Base-by-base conservation (phyloP, 1,139 yeast species). In the Yamadazyma oceani region DNA sequence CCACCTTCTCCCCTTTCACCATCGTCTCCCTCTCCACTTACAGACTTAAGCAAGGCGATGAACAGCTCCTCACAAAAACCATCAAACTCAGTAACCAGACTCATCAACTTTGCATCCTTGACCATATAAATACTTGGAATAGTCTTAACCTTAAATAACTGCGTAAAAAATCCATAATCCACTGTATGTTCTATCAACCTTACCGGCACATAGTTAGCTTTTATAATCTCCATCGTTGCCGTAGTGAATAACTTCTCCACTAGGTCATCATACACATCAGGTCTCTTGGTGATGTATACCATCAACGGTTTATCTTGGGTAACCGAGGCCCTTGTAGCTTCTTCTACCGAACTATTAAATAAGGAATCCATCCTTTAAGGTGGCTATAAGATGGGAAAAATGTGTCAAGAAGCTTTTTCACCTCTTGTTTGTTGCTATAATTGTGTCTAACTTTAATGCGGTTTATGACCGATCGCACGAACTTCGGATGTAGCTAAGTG, bases 111-210 rank as follows among this genome's bases (percentile, higher is more conserved):
- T 2, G 82, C 78, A 9, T 65, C 62, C 31, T 57, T 59, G 7
- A 82, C 66, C 37, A 78, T 63, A 56, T 64, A 75, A 42, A 75
- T 61, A 46, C 77, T 67, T 10, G 82, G 86, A 3, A 66, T 61
- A 2, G 49, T 51, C 25, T 70, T 65, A 22, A 66, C 63, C 0
- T 73, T 73, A 48, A 78, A 78, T 11, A 78, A 58, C 45, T 75
- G 78, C 31, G 67, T 61, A 48, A 83, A 80, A 46, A 62, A 64
- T 1, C 50, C 55, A 45, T 63, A 79, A 43, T 82, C 82, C 2
- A 53, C 52, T 0, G 80, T 60, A n/a, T 63, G 72, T 31, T 70
- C 64, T 2, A 57, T 40, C 26, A 82, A 55, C 45, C 66, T 64
- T 35, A 82, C 58, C 32, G 75, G 64, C 2, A 81, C 67, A 26